Evolutionary conservation across 805 yeast genomes (phyloP), one percentile per base, ranked within the genome.

Genomic region (Yarrowia keelungensis): DNA sequence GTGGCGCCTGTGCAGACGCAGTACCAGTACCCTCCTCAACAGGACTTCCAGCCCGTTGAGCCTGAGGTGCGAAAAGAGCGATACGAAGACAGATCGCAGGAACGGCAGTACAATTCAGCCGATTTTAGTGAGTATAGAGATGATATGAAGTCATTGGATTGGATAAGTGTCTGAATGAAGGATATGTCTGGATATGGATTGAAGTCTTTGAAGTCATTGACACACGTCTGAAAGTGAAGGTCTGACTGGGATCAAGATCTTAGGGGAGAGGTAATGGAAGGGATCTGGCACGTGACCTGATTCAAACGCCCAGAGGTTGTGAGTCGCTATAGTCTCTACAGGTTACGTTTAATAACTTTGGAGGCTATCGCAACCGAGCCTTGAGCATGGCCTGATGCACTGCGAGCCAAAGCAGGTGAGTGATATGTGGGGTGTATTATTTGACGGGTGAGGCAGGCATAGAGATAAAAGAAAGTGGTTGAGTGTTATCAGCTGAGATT

Each of bases 121-220:
- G 65, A 59, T 59, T 59, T 59, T 42, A 59, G 65, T 59, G 65
- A 59, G 65, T 59, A 59, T 59, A 35, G 14, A 35, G 43, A 38
- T 7, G 19, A 26, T 26, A 26, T 26, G 32, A 26, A 26, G 32
- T 26, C 32, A 26, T 26, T 26, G 38, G 26, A 36, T 11, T n/a
- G 15, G 35, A 8, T 8, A 26, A 26, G 32, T 26, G 7, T 26
- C 19, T 3, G 32, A 26, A 26, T 3, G 47, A n/a, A 51, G 56
- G 56, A 35, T 7, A 50, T 3, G 12, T 4, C 39, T 38, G 39
- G 39, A 38, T 38, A 38, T 38, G 32, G 7, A 26, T 5, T 5
- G 7, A 26, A 26, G 32, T 26, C 32, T 5, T 26, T 26, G 32
- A 26, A 42, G 7, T 42, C 19, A 10, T 7, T 5, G 43, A 41